phyloP scores from a whole-genome alignment of 23 red algal genomes.

The Chondrus crispus region DNA sequence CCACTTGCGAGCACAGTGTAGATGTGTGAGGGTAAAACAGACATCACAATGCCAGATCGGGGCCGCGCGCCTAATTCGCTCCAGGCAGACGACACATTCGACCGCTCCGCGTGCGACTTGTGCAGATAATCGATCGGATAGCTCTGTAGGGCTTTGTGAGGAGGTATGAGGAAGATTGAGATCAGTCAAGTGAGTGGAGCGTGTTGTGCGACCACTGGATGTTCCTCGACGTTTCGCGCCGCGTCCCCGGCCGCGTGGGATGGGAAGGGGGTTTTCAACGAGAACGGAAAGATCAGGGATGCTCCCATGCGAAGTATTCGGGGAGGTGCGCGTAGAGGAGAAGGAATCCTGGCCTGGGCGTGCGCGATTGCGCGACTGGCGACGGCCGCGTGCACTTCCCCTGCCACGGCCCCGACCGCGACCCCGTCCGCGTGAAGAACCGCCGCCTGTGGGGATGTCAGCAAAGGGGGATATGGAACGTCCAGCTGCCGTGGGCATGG shows the following conservation, averaged over 20 bases:
- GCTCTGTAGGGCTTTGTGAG: too few relatives aligned
- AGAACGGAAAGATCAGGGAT: too few relatives aligned
- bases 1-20: conserved; percentile 72
- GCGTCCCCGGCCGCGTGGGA: too few relatives aligned
- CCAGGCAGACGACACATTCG: conserved; percentile 78
- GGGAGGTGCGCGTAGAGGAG: too few relatives aligned
- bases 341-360: background rate
- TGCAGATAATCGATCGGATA: background rate
- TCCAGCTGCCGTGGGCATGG: too few relatives aligned
- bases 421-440: background rate
- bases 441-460: background rate
- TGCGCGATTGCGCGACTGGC: background rate
- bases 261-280: too few relatives aligned
- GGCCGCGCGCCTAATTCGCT: conserved; percentile 45
- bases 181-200: background rate
- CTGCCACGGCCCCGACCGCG: background rate
- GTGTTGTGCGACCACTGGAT: too few relatives aligned
- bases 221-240: too few relatives aligned
- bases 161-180: background rate
- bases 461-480: too few relatives aligned
- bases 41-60: conserved; percentile 64
- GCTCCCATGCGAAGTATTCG: too few relatives aligned
- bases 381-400: background rate
- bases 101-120: conserved; percentile 35
- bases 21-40: conserved; percentile 59